These are phyloP conservation scores for Aciculosporium take DNA, from an alignment of 2,329 filamentous ascomycete genomes.

Conservation along the genomic window DNA sequence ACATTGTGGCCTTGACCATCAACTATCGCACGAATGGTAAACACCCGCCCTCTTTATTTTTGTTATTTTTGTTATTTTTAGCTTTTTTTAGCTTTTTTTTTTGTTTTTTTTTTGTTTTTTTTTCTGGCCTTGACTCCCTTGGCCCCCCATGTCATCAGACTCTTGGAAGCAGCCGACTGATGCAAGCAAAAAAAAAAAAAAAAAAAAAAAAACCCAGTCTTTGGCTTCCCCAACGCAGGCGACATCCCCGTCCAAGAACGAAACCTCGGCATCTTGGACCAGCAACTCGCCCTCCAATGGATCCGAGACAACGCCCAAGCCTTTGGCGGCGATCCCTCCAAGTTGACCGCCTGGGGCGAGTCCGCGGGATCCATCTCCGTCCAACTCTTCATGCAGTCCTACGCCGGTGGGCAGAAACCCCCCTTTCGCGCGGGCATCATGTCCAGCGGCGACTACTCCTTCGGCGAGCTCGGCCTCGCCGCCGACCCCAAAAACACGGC, in stretches of 20 bases:
- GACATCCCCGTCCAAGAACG: slow-evolving; percentile 22
- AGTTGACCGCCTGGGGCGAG: slow-evolving; percentile 16
- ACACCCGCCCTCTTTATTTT: not conserved
- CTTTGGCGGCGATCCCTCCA: slow-evolving; percentile 14
- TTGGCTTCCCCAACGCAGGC: slow-evolving; percentile 31
- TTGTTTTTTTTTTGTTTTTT: not conserved
- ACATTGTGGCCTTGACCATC: slow-evolving; percentile 13
- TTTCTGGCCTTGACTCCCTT: no score
- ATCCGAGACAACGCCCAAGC: slow-evolving; percentile 13
- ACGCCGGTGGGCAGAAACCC: slow-evolving; percentile 6
- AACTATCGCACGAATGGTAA: slow-evolving; percentile 16
- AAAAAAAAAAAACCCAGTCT: slow-evolving; percentile 11
- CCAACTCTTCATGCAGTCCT: slow-evolving; percentile 13
- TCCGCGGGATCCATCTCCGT: slow-evolving; percentile 19
- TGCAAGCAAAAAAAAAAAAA: no score
- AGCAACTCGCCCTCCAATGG: slow-evolving; percentile 15
- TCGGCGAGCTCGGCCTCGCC: slow-evolving; percentile 10
- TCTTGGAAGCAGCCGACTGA: no score
- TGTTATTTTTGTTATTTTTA: not conserved
- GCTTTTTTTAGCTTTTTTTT: not conserved
- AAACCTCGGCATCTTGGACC: slow-evolving; percentile 16
- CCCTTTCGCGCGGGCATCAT: slow-evolving; percentile 15
- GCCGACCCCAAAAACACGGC: slow-evolving; percentile 1
- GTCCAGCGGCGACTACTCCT: slow-evolving; percentile 17
- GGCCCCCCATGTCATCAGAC: no score